Evolutionary conservation across 2,329 filamentous ascomycete species (phyloP).

Genomic region (Myriangium duriaei): DNA sequence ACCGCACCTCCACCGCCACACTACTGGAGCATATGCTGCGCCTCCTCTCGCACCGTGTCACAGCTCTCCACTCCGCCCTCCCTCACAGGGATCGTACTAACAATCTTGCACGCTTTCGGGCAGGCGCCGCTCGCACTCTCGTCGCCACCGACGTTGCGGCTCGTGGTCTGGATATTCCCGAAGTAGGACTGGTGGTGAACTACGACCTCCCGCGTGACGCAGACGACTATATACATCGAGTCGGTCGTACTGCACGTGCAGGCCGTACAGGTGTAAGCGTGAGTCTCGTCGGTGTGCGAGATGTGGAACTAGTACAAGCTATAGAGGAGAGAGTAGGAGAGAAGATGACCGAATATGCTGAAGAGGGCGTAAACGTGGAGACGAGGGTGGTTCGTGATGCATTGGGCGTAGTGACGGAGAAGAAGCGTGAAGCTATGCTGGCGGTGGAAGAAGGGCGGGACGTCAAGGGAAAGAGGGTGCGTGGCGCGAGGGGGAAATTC

Average conservation of each 20-base stretch:
- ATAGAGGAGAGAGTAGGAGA: slow-evolving; percentile 75
- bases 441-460: slow-evolving; percentile 89
- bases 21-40: slow-evolving; percentile 80
- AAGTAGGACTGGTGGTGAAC: slow-evolving; percentile 81
- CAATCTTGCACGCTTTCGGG: slow-evolving; percentile 85
- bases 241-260: slow-evolving; percentile 88
- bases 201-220: slow-evolving; percentile 94
- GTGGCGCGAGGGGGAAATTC: slow-evolving; percentile 20
- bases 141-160: slow-evolving; percentile 93
- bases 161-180: slow-evolving; percentile 87
- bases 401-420: slow-evolving; percentile 83
- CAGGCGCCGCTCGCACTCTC: slow-evolving; percentile 73
- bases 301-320: slow-evolving; percentile 78
- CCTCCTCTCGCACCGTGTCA: slow-evolving; percentile 77
- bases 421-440: slow-evolving; percentile 81
- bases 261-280: slow-evolving; percentile 72
- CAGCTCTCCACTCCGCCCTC: slow-evolving; percentile 77
- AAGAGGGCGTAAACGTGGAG: slow-evolving; percentile 92
- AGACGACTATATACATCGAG: slow-evolving; percentile 93
- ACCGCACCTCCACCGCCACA: slow-evolving; percentile 78
- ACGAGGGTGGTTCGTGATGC: slow-evolving; percentile 72
- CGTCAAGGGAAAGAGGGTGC: slow-evolving; percentile 68
- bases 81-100: slow-evolving; percentile 73
- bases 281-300: slow-evolving; percentile 82
- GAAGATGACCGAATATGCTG: slow-evolving; percentile 70